Percentiles rank a stretch among this genome's conserved stretches.
phyloP scores from a whole-genome alignment of 306 rosid species.

The Lathyrus sativus region DNA sequence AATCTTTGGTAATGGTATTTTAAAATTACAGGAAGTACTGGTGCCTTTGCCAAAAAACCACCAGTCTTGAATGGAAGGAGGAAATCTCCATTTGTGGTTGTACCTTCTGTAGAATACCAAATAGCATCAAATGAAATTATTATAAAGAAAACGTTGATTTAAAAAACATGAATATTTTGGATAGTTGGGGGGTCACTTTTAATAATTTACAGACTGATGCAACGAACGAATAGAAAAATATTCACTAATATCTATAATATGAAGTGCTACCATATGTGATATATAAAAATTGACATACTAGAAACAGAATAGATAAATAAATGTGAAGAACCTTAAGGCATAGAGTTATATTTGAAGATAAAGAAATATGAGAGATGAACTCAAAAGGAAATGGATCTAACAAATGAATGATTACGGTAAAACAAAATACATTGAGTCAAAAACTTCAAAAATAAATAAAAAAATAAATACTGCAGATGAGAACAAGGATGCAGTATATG shows the following conservation, averaged over 20 bases:
- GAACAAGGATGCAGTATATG: constrained; percentile 26
- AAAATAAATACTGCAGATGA: background rate
- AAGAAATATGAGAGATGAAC: background rate
- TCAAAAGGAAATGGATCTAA: background rate
- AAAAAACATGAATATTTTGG: constrained; percentile 23
- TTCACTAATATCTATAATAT: background rate
- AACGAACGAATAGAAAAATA: constrained; percentile 3
- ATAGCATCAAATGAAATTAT: constrained; percentile 23
- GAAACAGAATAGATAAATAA: too few species aligned
- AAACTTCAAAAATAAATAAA: background rate
- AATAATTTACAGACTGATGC: constrained; percentile 29
- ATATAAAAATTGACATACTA: constrained; percentile 22
- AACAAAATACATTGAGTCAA: background rate
- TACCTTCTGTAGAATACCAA: constrained; percentile 73
- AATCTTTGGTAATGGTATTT: constrained; percentile 82
- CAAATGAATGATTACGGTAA: constrained; percentile 4
- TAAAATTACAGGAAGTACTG: constrained; percentile 85
- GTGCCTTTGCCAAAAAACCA: constrained; percentile 78
- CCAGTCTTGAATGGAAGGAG: constrained; percentile 99
- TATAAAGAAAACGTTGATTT: constrained; percentile 5
- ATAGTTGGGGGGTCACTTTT: constrained; percentile 12
- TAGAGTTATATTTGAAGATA: constrained; percentile 4
- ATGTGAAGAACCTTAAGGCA: constrained; percentile 5
- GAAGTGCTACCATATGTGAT: constrained; percentile 31
- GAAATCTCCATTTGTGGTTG: constrained; percentile 92